Evolutionary conservation across 2,329 filamentous ascomycete species (phyloP), one percentile per base, ranked within the genome.

Genomic region (Gliomastix tumulicola): DNA sequence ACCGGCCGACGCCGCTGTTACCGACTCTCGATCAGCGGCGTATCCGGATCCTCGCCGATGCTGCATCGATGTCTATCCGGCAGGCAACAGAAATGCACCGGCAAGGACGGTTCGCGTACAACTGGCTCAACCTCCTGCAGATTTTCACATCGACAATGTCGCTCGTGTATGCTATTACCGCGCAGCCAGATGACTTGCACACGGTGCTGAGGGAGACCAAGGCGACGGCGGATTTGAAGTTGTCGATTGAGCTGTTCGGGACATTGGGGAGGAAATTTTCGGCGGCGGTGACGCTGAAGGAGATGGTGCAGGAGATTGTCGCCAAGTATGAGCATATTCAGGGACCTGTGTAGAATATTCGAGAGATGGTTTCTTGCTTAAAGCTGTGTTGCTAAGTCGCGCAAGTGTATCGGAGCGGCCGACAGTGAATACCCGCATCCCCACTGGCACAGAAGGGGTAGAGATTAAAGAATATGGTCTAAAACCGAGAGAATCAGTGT

Each of bases 91-190:
- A 45, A 34, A 54, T 60, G 52, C 52, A 59, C 34, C 54, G 54
- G 28, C 58, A 69, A 38, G 51, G 51, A 8, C 52, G 62, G 8
- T 56, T 68, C 22, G 56, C 61, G 1, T 63, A 61, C 42, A 65
- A 65, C 41, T 66, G 59, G 60, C 43, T 65, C 5, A 63, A 63
- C 23, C 46, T 66, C 6, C 53, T 66, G 3, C 46, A 53, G 2
- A 39, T 68, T 3, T 69, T 66, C 41, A 68, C 61, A 2, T 51
- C 58, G 2, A 57, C 60, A 0, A 45, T 69, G 4, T 62, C 63
- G 2, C 51, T 68, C 5, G 58, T 68, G 21, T 68, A 68, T 39
- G 57, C 64, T 1, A 59, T 57, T 3, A 67, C 60, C 0, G 61
- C 54, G 1, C 58, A 61, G 31, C 58, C 59, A 0, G 54, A 64